A percentile compares a stretch with the other conserved stretches of the same genome.
Evolutionary conservation across 176 grass and related monocot species (phyloP).

Genomic region (Lolium perenne): DNA sequence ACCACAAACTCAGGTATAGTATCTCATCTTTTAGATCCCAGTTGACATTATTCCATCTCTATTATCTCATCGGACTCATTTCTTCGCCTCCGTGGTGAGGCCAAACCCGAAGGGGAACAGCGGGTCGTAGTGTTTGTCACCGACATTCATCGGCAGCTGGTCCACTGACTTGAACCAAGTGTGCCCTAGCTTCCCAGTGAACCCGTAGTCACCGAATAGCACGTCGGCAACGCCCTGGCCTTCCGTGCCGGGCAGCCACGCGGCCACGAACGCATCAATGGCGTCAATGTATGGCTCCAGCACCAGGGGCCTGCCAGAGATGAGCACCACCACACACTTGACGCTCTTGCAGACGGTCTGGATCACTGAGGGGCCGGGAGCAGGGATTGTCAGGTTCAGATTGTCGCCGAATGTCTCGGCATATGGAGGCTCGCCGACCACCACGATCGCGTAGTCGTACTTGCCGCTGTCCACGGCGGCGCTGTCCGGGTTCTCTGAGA

Average conservation of each 20-base stretch:
- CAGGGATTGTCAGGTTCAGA: constrained; percentile 80
- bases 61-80: background rate
- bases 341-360: constrained; percentile 63
- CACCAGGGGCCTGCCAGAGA: constrained; percentile 87
- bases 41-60: background rate
- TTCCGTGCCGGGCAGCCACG: constrained; percentile 79
- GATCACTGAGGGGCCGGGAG: constrained; percentile 70
- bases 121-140: constrained; percentile 67
- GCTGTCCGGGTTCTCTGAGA: constrained; percentile 67
- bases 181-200: constrained; percentile 70
- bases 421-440: constrained; percentile 70
- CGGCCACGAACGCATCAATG: constrained; percentile 68
- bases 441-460: constrained; percentile 77
- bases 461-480: constrained; percentile 33
- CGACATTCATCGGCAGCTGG: constrained; percentile 80
- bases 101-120: constrained; percentile 72
- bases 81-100: constrained; percentile 9
- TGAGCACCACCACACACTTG: constrained; percentile 75
- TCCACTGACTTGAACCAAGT: constrained; percentile 65
- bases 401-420: constrained; percentile 69
- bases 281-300: constrained; percentile 57
- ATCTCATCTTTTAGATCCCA: background rate
- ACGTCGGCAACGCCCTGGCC: constrained; percentile 69
- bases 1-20: background rate
- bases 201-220: constrained; percentile 71